Conservation (phyloP, 345 rosid genomes). For the Corymbia maculata region DNA sequence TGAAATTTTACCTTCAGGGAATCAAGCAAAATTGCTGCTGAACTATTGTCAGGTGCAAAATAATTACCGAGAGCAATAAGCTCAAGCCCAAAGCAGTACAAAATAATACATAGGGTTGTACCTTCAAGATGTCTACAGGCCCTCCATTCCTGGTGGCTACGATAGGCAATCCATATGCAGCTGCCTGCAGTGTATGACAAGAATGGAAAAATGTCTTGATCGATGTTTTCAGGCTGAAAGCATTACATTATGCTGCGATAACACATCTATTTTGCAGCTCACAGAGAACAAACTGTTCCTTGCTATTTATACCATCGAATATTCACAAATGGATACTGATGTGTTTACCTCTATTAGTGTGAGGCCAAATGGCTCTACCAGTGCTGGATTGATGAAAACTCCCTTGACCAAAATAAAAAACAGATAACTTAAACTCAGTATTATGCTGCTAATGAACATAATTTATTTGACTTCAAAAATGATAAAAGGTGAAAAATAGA, state of each 20-base stretch:
- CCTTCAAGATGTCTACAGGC: slow-evolving; percentile 62
- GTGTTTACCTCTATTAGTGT: slow-evolving; percentile 51
- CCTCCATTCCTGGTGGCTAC: slow-evolving; percentile 72
- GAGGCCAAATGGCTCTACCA: slow-evolving; percentile 71
- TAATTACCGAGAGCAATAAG: background rate
- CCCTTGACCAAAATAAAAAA: slow-evolving; percentile 38
- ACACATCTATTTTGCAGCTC: background rate
- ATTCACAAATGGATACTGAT: background rate
- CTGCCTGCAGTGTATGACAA: slow-evolving; percentile 29
- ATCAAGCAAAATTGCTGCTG: background rate
- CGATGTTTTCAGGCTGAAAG: background rate
- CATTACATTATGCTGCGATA: background rate
- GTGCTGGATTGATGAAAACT: slow-evolving; percentile 66
- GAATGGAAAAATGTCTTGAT: background rate
- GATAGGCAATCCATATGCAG: slow-evolving; percentile 62
- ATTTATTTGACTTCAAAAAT: background rate
- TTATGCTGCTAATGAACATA: background rate
- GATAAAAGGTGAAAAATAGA: background rate
- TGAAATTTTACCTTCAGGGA: background rate
- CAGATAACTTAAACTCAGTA: background rate
- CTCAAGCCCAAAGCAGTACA: background rate
- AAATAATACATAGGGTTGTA: background rate
- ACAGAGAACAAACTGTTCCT: background rate
- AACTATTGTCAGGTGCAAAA: background rate
- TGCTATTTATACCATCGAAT: background rate